phyloP scores from a whole-genome alignment of 441 rosid species.

The Adansonia madagascariensis region DNA sequence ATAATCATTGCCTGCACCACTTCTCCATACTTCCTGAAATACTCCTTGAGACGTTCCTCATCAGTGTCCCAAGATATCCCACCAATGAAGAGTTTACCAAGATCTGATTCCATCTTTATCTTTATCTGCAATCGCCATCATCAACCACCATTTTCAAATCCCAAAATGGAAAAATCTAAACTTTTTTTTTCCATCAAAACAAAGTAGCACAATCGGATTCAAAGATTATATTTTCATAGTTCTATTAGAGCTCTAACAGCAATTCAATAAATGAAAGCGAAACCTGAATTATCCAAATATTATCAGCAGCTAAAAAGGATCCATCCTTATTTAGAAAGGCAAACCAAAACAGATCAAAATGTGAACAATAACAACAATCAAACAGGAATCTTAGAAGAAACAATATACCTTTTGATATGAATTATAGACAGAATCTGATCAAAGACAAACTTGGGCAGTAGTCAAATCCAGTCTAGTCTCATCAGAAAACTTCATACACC shows the following conservation, averaged over 20 bases:
- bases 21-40: slow-evolving; percentile 64
- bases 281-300: slow-evolving; percentile 26
- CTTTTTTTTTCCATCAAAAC: slow-evolving; percentile 6
- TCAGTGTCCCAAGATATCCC: slow-evolving; percentile 83
- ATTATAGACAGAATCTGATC: slow-evolving; percentile 63
- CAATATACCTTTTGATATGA: slow-evolving; percentile 46
- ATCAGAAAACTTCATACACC: slow-evolving; percentile 50
- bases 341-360: slow-evolving; percentile 37
- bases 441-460: slow-evolving; percentile 44
- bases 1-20: slow-evolving; percentile 71
- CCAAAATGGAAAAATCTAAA: slow-evolving; percentile 19
- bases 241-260: slow-evolving; percentile 20
- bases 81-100: slow-evolving; percentile 79
- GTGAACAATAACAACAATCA: slow-evolving; percentile 34
- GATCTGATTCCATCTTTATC: slow-evolving; percentile 69
- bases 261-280: not conserved
- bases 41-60: slow-evolving; percentile 64
- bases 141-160: slow-evolving; percentile 40
- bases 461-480: slow-evolving; percentile 64
- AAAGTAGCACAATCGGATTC: slow-evolving; percentile 27
- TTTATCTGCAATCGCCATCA: slow-evolving; percentile 44
- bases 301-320: slow-evolving; percentile 17
- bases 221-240: slow-evolving; percentile 22
- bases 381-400: slow-evolving; percentile 26
- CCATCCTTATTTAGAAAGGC: slow-evolving; percentile 17